Base-by-base conservation (phyloP, 2,329 filamentous ascomycete species). In the Parafenestella ontariensis region DNA sequence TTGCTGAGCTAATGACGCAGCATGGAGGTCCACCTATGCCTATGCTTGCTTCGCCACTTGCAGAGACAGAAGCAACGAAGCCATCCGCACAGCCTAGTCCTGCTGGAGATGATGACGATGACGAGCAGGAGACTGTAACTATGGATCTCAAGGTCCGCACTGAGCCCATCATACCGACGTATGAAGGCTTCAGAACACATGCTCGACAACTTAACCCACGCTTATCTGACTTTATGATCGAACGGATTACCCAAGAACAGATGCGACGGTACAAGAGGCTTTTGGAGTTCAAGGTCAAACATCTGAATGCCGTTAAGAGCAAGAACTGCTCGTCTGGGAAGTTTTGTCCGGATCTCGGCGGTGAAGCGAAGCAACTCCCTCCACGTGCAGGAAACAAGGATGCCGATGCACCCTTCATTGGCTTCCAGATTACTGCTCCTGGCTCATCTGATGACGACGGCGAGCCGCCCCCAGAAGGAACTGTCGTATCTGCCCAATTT, bases 201-300 rank as follows among this genome's bases (percentile, higher is more conserved):
- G 84, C 94, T 17, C 77, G 87, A 41, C 82, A 85, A 54, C 77
- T 96, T 39, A 96, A 96, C 67, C 91, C 91, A n/a, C 78, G 82
- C 10, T 79, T 96, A 52, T 79, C 80, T n/a, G 77, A 82, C 8
- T 82, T 87, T 73, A 81, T 97, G 59, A 85, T 94, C 13, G 89
- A 95, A 26, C 87, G 92, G 41, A 89, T 96, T 62, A 90, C 90
- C 0, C 85, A 91, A 61, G 92, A 96, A 68, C 91, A 96, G 72
- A 80, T 89, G 42, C 81, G 87, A 54, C 86, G 92, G 50, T 96
- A 93, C 76, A 95, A 93, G 73, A 85, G 85, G 24, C 79, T 97
- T 15, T 80, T 94, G 26, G 87, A 86, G 33, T 79, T 83, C 58
- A 89, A 87, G 68, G 81, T 91, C 51, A 89, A 89, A 65, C 92